Evolutionary conservation across 306 rosid genomes (phyloP).

Genomic region (Geum urbanum): DNA sequence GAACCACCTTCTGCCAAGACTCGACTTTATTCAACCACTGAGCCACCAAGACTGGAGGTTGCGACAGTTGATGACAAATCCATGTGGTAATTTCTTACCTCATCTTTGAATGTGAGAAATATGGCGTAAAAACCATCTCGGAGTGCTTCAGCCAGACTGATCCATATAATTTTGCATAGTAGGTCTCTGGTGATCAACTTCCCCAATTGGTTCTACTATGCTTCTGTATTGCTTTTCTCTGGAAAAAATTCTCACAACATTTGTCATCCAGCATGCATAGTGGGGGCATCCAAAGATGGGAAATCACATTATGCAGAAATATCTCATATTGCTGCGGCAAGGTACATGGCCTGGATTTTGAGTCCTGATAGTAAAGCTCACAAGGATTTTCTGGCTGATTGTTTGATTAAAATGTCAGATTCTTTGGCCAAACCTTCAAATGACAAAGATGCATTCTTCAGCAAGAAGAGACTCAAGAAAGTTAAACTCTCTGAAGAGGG

Average conservation of each 20-base stretch:
- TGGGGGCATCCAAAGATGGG: conserved; percentile 15
- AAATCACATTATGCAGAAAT: conserved; percentile 11
- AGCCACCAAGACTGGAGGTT: conserved; percentile 19
- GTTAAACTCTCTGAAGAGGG: conserved; percentile 20
- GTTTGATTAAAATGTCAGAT: conserved; percentile 28
- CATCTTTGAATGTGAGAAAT: conserved; percentile 16
- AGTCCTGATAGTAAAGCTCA: conserved; percentile 24
- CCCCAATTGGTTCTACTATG: conserved; percentile 39
- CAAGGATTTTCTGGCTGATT: conserved; percentile 25
- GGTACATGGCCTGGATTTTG: conserved; percentile 41
- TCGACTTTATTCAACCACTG: conserved; percentile 1
- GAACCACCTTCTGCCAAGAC: conserved; percentile 11
- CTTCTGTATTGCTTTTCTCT: conserved; percentile 35
- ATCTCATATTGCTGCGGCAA: conserved; percentile 26
- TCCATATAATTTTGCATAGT: conserved; percentile 18
- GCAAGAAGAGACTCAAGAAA: conserved; percentile 32
- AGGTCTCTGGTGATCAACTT: conserved; percentile 45
- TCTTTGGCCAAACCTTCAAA: conserved; percentile 17
- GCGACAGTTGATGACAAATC: conserved; percentile 31
- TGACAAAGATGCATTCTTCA: conserved; percentile 21
- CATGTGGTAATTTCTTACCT: conserved; percentile 33
- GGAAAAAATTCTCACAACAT: conserved; percentile 12
- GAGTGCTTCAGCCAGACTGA: conserved; percentile 6
- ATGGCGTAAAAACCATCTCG: conserved; percentile 15
- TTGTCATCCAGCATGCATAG: conserved; percentile 12